A percentile compares a stretch with the other conserved stretches of the same genome.
phyloP scores from a whole-genome alignment of 139 green algal species.

The Eudorina sp. region DNA sequence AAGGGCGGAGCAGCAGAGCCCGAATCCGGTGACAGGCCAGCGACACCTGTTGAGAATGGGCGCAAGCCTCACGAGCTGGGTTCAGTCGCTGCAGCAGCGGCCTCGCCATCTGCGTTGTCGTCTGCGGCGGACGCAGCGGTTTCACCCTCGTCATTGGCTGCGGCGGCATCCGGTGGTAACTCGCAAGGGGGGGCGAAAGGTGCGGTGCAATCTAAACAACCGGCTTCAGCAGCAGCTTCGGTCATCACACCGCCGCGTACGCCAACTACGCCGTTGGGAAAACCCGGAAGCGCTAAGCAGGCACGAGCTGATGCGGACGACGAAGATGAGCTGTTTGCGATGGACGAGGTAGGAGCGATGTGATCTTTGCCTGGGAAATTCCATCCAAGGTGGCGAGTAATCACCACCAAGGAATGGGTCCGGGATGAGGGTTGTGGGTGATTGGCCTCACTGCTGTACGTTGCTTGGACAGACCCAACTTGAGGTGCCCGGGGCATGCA shows the following conservation, averaged over 20 bases:
- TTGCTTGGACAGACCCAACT: too few relatives aligned
- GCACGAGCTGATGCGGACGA: slow-evolving; percentile 41
- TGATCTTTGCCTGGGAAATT: too few relatives aligned
- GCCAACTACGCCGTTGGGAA: slow-evolving; percentile 37
- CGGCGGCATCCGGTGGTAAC: not conserved
- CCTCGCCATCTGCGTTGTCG: too few relatives aligned
- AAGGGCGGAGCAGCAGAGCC: not conserved
- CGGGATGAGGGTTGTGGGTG: too few relatives aligned
- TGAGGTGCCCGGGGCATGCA: too few relatives aligned
- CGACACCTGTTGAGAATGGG: too few relatives aligned
- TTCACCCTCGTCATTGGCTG: slow-evolving; percentile 33
- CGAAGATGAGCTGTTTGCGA: slow-evolving; percentile 79
- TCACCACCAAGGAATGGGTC: too few relatives aligned
- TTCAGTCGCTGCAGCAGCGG: too few relatives aligned
- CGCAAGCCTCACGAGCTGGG: too few relatives aligned
- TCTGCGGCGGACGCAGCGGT: not conserved
- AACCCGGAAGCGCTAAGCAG: not conserved
- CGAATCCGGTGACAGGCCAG: not conserved
- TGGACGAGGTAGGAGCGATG: slow-evolving; percentile 79
- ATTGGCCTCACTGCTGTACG: too few relatives aligned
- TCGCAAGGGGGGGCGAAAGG: not conserved
- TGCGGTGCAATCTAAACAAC: not conserved
- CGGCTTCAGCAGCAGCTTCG: not conserved
- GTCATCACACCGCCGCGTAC: slow-evolving; percentile 30
- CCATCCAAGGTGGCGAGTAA: too few relatives aligned